Percentiles rank a stretch among this genome's conserved stretches.
These are phyloP conservation scores for Aspergillus pseudoviridinutans DNA, from an alignment of 2,329 filamentous ascomycete genomes.

Conservation along the genomic window DNA sequence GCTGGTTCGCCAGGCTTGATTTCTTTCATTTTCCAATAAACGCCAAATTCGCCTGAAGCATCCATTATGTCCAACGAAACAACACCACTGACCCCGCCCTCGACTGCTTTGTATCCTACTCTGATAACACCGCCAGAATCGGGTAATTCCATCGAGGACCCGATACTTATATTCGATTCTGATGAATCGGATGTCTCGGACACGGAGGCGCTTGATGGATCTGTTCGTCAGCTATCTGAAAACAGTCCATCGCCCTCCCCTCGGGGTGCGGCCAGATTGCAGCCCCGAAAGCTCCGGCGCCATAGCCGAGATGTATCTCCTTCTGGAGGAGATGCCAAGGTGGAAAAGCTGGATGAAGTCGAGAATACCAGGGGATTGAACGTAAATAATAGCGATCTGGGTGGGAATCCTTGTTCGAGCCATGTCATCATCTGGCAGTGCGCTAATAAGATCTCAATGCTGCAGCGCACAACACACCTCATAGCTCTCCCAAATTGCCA, in stretches of 20 bases:
- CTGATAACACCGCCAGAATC: no score
- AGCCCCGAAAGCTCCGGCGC: not conserved
- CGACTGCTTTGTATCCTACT: not conserved
- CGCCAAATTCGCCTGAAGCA: not conserved
- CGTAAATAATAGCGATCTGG: not conserved
- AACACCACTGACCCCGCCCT: not conserved
- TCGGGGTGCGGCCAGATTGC: no score
- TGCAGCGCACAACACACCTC: not conserved
- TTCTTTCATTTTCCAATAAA: not conserved
- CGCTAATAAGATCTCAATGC: not conserved
- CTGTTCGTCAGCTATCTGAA: no score
- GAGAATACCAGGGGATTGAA: not conserved
- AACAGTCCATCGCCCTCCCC: no score
- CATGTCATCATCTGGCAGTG: not conserved
- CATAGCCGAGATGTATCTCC: not conserved
- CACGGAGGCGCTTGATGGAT: no score
- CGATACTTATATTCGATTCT: no score
- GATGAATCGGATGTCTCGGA: no score
- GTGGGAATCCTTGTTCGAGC: not conserved
- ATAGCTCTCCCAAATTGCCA: not conserved
- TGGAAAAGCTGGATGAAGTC: not conserved
- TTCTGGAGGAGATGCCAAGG: not conserved
- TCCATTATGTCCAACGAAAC: not conserved
- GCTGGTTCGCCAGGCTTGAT: not conserved
- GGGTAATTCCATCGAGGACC: no score